Evolutionary conservation across 2,329 filamentous ascomycete species (phyloP), one percentile per base, ranked within the genome.

Genomic region (Proliferodiscus dingleyae): DNA sequence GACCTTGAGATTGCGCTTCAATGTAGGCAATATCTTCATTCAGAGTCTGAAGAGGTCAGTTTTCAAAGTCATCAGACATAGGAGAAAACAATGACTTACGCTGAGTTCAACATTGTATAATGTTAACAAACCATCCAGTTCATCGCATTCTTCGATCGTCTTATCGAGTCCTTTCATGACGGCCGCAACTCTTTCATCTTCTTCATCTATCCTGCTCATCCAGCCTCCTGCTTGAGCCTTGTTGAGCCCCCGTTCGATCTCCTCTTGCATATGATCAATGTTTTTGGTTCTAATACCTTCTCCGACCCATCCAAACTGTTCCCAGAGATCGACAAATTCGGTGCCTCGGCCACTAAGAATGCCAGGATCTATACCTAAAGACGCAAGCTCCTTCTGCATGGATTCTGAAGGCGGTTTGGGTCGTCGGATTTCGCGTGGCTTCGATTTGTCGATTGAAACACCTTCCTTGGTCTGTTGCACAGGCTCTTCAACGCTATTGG

Each of bases 11-110:
- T 66, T 98, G 93, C 2, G 93, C 89, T 69, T 98, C 93, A 54
- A 98, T 97, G 63, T 94, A 97, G 3, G 89, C 84, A 57, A 98
- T 94, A 59, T 98, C 93, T 40, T 97, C 91, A 46, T 90, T 89
- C 23, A 98, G 75, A 39, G 90, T 97, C 85, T 94, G 61, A 19
- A 41, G 37, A 10, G 34, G 48, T 63, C 43, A 63, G 57, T 34
- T 41, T 36, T n/a, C 9, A 29, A 4, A 28, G 18, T 30, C 21
- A 49, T 16, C 16, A 28, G 43, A 44, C 65, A 51, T 11, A 6
- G 8, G 13, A 9, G 16, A 22, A 19, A 16, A 29, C 29, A 33
- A 29, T 18, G 15, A 68, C 85, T 72, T 75, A 91, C 87, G 59
- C 88, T 89, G 51, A 98, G 74, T 66, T 98, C 93, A 21, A 97